Conservation (phyloP, 192 early-diverging fungal genomes). For the Rhizoclosmatium sp. region DNA sequence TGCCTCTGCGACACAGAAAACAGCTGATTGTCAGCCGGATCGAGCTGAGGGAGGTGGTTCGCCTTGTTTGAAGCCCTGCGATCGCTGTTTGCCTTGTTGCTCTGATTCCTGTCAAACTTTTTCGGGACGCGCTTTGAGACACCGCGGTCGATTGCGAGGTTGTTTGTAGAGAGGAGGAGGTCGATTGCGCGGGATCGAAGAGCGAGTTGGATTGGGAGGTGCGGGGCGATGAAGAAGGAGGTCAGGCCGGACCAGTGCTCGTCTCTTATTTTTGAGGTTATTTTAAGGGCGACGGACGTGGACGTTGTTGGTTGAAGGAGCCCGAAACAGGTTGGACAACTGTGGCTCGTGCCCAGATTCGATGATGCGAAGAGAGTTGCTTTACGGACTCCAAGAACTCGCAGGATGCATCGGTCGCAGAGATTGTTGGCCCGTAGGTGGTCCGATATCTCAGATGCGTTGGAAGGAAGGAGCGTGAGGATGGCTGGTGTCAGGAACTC, state of each 20-base stretch:
- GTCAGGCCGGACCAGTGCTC: constrained; percentile 20
- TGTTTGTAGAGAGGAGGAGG: constrained; percentile 7
- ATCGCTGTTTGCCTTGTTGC: neutral
- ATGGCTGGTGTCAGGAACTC: neutral
- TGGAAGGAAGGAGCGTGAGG: neutral
- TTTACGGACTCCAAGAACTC: constrained; percentile 28
- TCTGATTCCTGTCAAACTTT: neutral
- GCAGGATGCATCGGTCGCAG: constrained; percentile 27
- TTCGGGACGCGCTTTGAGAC: constrained; percentile 18
- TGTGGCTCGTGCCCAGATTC: neutral
- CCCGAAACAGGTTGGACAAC: constrained; percentile 55
- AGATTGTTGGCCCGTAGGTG: neutral
- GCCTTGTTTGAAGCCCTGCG: neutral
- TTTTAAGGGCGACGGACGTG: constrained; percentile 10
- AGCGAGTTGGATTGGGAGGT: constrained; percentile 52
- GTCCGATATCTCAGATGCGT: neutral
- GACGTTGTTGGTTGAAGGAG: constrained; percentile 40
- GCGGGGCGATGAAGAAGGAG: constrained; percentile 42
- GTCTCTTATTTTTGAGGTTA: constrained; percentile 8
- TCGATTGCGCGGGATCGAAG: constrained; percentile 41
- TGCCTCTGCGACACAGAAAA: constrained; percentile 5
- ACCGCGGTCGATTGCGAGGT: neutral
- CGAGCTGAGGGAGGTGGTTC: neutral
- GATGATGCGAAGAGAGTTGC: neutral
- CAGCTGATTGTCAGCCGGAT: constrained; percentile 3